Evolutionary conservation across 192 early-diverging fungal genomes (phyloP).

Genomic region (Umbelopsis sp.): DNA sequence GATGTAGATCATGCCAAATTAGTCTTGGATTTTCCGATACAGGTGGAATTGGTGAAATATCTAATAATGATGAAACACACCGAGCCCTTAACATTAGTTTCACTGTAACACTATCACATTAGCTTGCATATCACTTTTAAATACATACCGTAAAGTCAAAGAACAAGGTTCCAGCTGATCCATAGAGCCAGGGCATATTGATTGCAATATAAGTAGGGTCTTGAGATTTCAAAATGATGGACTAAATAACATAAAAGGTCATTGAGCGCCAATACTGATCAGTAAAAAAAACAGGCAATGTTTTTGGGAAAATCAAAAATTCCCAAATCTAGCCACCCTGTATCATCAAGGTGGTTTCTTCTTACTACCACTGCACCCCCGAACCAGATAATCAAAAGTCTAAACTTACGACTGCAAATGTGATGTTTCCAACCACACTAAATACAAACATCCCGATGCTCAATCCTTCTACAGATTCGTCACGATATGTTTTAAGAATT

Average conservation of each 20-base stretch:
- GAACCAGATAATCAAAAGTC: background rate
- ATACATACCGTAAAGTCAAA: conserved; percentile 72
- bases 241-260: conserved; percentile 32
- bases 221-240: conserved; percentile 72
- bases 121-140: background rate
- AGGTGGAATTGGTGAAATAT: conserved; percentile 41
- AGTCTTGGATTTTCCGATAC: conserved; percentile 13
- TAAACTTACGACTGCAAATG: conserved; percentile 50
- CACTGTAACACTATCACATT: no score
- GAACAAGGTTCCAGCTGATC: conserved; percentile 69
- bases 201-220: conserved; percentile 66
- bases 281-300: no score
- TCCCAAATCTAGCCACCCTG: no score
- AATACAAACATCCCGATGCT: conserved; percentile 83
- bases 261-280: background rate
- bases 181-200: conserved; percentile 79
- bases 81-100: no score
- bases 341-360: no score
- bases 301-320: no score
- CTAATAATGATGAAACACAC: conserved; percentile 4
- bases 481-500: conserved; percentile 77
- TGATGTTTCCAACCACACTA: conserved; percentile 77
- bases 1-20: conserved; percentile 17
- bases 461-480: conserved; percentile 75
- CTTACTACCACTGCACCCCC: background rate